Evolutionary conservation across 2,329 filamentous ascomycete species (phyloP).

Genomic region (Xylaria sp.): DNA sequence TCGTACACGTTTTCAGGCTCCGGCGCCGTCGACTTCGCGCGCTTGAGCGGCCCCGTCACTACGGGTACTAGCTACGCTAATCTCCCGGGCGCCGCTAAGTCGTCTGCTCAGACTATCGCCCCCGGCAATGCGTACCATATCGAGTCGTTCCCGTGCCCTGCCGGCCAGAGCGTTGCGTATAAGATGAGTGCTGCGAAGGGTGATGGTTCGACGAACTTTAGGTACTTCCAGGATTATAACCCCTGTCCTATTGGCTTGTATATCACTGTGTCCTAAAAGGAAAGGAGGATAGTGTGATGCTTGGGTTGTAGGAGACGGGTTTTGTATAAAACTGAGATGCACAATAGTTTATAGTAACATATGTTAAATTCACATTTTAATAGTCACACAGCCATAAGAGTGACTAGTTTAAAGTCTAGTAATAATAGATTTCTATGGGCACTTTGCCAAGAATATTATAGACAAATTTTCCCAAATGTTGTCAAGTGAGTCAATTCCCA

Average conservation of each 20-base stretch:
- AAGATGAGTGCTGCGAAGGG: conserved; percentile 51
- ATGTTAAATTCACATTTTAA: too few species aligned
- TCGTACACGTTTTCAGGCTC: conserved; percentile 54
- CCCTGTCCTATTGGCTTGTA: conserved; percentile 50
- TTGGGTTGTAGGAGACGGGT: background rate
- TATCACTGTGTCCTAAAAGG: conserved; percentile 44
- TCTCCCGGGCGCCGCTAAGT: conserved; percentile 50
- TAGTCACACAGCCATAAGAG: too few species aligned
- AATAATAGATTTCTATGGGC: too few species aligned
- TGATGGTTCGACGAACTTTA: conserved; percentile 54
- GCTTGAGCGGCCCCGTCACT: conserved; percentile 51
- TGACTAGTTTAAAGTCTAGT: too few species aligned
- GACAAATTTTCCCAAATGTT: too few species aligned
- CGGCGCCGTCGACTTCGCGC: conserved; percentile 59
- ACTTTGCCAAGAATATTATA: too few species aligned
- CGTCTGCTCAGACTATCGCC: conserved; percentile 52
- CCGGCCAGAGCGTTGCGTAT: conserved; percentile 56
- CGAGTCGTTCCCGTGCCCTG: conserved; percentile 59
- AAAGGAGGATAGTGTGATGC: background rate
- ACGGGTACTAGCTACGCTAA: conserved; percentile 60
- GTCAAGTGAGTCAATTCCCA: too few species aligned
- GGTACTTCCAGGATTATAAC: conserved; percentile 71
- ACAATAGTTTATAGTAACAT: too few species aligned
- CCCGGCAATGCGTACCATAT: conserved; percentile 62
- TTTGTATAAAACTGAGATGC: too few species aligned